Percentiles rank a stretch among this genome's conserved stretches.
Conservation (phyloP, 768 basidiomycete species). For the Serpula lacrymans region DNA sequence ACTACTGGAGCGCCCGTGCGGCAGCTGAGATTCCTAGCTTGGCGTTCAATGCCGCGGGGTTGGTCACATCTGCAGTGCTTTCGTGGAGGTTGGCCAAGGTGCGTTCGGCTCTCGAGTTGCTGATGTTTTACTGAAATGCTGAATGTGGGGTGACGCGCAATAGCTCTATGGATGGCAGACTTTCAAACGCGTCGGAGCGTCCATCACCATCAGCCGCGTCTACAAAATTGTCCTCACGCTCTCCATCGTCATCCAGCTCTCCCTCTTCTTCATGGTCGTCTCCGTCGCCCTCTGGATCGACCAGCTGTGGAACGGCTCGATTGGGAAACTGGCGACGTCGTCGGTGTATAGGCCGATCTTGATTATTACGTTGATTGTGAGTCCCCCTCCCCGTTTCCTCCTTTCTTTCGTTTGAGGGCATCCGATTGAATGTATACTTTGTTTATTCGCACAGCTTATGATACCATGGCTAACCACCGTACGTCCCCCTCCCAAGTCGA, state of each 20-base stretch:
- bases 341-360: constrained; percentile 53
- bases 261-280: constrained; percentile 70
- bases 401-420: constrained; percentile 3
- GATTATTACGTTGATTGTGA: constrained; percentile 56
- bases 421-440: too few species aligned
- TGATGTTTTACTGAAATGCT: constrained; percentile 1
- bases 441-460: constrained; percentile 44
- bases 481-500: constrained; percentile 14
- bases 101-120: constrained; percentile 9
- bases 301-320: constrained; percentile 63
- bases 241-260: constrained; percentile 73
- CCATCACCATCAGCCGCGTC: constrained; percentile 64
- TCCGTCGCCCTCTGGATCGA: constrained; percentile 77
- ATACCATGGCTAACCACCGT: constrained; percentile 69
- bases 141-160: not conserved
- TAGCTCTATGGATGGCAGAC: constrained; percentile 84
- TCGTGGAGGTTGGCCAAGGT: constrained; percentile 79
- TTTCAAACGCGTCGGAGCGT: constrained; percentile 82
- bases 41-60: constrained; percentile 55
- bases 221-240: constrained; percentile 71
- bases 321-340: constrained; percentile 49
- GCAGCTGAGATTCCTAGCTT: constrained; percentile 63
- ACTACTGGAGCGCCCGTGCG: constrained; percentile 61
- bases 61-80: constrained; percentile 59
- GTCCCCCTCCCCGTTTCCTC: constrained; percentile 21